Conservation (phyloP, 83 land plant genomes). For the Thuja plicata region DNA sequence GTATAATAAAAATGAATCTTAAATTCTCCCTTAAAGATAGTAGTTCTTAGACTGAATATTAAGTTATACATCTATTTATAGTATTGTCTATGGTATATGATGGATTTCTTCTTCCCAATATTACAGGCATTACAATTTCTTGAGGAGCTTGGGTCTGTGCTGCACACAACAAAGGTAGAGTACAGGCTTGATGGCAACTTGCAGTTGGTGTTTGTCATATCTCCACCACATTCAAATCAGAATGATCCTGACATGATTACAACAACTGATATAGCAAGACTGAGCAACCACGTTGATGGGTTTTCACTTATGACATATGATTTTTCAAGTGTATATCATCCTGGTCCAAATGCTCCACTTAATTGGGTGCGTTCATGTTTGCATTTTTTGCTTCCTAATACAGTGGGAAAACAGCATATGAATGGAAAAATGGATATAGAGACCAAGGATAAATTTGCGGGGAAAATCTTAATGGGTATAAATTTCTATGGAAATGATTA, state of each 20-base stretch:
- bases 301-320: constrained; percentile 98
- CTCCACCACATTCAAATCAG: constrained; percentile 61
- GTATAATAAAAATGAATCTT: constrained; percentile 24
- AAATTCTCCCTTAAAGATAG: neutral
- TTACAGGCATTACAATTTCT: constrained; percentile 77
- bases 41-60: neutral
- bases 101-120: neutral
- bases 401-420: neutral
- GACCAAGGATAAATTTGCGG: constrained; percentile 18
- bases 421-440: constrained; percentile 11
- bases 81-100: neutral
- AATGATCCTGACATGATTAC: constrained; percentile 62
- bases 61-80: neutral
- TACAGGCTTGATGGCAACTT: constrained; percentile 27
- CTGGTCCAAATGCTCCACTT: constrained; percentile 96
- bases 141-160: constrained; percentile 55
- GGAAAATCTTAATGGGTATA: constrained; percentile 75
- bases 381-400: constrained; percentile 49
- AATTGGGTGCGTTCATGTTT: constrained; percentile 67
- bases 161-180: constrained; percentile 53
- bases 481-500: constrained; percentile 97
- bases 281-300: constrained; percentile 74
- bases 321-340: constrained; percentile 69
- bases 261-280: constrained; percentile 48
- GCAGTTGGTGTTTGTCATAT: constrained; percentile 81